Evolutionary conservation across 2,329 filamentous ascomycete species (phyloP).

Genomic region (Botrytis hyacinthi): DNA sequence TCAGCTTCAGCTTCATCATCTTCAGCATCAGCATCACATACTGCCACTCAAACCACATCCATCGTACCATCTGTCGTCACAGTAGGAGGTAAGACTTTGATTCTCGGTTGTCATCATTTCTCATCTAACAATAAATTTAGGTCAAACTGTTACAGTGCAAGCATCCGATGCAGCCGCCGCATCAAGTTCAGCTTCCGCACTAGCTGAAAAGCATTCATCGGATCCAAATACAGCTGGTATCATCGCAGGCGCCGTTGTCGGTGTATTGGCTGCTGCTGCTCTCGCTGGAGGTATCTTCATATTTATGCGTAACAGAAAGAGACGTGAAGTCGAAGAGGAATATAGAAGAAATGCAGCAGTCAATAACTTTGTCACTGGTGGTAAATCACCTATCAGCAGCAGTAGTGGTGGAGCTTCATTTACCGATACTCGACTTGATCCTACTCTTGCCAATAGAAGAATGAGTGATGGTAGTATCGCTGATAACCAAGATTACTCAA

Average conservation of each 20-base stretch:
- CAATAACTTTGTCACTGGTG: constrained; percentile 69
- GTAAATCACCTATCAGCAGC: constrained; percentile 60
- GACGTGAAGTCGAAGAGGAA: constrained; percentile 77
- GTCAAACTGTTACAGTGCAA: constrained; percentile 36
- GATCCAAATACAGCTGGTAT: constrained; percentile 65
- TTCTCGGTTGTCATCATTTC: background rate
- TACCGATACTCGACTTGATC: constrained; percentile 82
- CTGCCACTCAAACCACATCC: constrained; percentile 27
- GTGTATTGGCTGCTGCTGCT: constrained; percentile 66
- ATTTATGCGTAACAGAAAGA: constrained; percentile 71
- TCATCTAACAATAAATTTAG: constrained; percentile 11
- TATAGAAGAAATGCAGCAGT: constrained; percentile 78
- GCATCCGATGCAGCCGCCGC: constrained; percentile 24
- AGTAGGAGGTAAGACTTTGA: constrained; percentile 22
- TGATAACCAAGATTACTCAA: constrained; percentile 94
- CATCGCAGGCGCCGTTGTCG: constrained; percentile 83
- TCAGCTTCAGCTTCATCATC: constrained; percentile 22
- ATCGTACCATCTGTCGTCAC: constrained; percentile 34
- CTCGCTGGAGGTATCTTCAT: constrained; percentile 69
- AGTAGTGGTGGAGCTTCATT: constrained; percentile 56
- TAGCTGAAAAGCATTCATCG: constrained; percentile 6
- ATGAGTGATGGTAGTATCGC: constrained; percentile 95
- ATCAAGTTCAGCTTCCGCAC: constrained; percentile 16
- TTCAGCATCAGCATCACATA: constrained; percentile 17
- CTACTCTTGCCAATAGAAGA: constrained; percentile 72